Evolutionary conservation across 768 basidiomycete genomes (phyloP).

Genomic region (Cyclocybe cylindracea): DNA sequence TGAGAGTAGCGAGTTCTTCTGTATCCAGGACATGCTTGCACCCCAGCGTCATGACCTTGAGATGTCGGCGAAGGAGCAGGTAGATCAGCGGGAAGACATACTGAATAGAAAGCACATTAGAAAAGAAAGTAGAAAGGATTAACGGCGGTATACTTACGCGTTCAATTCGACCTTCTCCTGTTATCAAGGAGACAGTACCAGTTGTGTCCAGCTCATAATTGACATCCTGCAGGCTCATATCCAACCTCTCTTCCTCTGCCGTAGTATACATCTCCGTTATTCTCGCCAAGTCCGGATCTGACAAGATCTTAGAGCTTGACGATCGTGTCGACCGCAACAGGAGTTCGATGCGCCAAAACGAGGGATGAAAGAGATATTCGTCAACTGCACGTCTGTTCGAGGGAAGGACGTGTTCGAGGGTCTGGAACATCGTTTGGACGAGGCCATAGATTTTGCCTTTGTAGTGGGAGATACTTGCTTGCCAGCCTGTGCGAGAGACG

Average conservation of each 20-base stretch:
- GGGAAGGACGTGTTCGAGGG: constrained; percentile 28
- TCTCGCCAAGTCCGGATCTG: constrained; percentile 27
- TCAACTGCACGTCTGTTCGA: constrained; percentile 32
- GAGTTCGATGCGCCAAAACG: constrained; percentile 35
- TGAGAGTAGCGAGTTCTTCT: constrained; percentile 29
- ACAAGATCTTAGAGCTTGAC: constrained; percentile 24
- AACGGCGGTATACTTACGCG: constrained; percentile 21
- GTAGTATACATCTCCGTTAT: constrained; percentile 27
- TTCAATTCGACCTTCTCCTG: constrained; percentile 36
- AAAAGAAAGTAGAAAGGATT: not conserved
- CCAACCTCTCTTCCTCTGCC: constrained; percentile 31
- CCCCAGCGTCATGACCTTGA: constrained; percentile 31
- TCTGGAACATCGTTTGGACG: constrained; percentile 31
- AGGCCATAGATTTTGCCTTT: constrained; percentile 33
- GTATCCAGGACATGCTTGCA: constrained; percentile 35
- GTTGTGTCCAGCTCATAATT: constrained; percentile 35
- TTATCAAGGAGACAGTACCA: constrained; percentile 33
- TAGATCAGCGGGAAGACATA: constrained; percentile 36
- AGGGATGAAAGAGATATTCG: constrained; percentile 33
- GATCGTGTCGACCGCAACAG: constrained; percentile 33
- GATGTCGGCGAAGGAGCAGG: constrained; percentile 32
- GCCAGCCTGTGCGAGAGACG: constrained; percentile 28
- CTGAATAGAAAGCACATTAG: constrained; percentile 18
- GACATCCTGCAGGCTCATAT: constrained; percentile 26
- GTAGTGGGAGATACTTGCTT: constrained; percentile 34